Base-by-base conservation (phyloP, 139 green algal species). In the Chlorella sp. region DNA sequence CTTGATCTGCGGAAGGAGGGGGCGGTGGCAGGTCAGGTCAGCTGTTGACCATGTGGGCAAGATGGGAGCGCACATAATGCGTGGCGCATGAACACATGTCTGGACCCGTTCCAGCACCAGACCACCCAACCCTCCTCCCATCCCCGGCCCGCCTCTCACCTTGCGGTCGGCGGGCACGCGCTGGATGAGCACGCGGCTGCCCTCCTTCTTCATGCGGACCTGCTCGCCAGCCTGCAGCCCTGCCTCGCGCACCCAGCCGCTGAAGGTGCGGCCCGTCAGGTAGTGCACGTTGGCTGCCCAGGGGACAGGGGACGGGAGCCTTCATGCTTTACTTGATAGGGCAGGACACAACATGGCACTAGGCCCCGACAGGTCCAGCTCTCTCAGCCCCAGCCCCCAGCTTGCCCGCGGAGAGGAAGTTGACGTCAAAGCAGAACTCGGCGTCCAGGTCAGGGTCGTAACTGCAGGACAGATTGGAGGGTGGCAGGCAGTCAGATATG, bases 221-320 rank as follows among this genome's bases (percentile, higher is more conserved):
- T 86, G 82, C 41, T 86, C 82, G 16, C 73, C 68, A 26, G 73
- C 82, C 43, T 65, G 72, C 82, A 86, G 82, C 13, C 82, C 73
- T 5, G 82, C 65, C 56, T 86, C 82, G 1, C 72, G 72, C 41
- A 86, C 32, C 82, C 82, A 86, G 30, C 22, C 43, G 13, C 73
- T 58, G 48, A 82, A 86, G 0, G 54, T 54, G 24, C 44, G 62
- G 51, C 82, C 82, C 6, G 85, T 85, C 32, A 89, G 67, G 82
- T 89, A 89, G 68, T 89, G 85, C 65, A 89, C 77, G 7, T 88
- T 85, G 76, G 84, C 84, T 76, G 60, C 75, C n/a, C n/a, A 28
- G 28, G 22, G 0, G 24, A 14, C 11, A 34, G 16, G 22, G 20
- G 24, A 75, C 14, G 43, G 65, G 17, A 43, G 65, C n/a, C 26